Conservation (phyloP, 306 rosid species). For the Fagus crenata region DNA sequence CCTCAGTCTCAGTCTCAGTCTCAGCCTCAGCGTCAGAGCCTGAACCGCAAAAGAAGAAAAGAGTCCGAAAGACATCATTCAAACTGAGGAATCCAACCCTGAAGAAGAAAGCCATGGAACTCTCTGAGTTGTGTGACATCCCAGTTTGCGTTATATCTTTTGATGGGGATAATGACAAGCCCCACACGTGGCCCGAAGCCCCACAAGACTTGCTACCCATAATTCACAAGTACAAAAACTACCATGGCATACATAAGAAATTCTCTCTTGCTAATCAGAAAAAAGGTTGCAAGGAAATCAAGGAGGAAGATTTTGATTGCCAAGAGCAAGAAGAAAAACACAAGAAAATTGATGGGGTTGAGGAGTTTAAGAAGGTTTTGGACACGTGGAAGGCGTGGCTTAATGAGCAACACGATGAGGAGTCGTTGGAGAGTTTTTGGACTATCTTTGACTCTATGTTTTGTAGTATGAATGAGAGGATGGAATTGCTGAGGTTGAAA, state of each 20-base stretch:
- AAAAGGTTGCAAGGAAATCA: neutral
- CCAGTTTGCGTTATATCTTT: slow-evolving; percentile 2
- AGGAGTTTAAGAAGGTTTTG: neutral
- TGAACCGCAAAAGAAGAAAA: neutral
- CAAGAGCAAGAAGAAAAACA: neutral
- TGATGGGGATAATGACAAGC: neutral
- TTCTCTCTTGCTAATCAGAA: neutral
- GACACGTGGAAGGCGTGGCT: slow-evolving; percentile 1
- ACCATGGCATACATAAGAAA: neutral
- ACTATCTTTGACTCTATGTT: neutral
- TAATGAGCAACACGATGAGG: neutral
- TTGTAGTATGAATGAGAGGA: neutral
- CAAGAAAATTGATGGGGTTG: neutral
- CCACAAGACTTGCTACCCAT: neutral
- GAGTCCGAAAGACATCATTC: neutral
- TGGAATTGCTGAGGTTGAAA: neutral
- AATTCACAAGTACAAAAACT: neutral
- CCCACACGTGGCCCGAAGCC: neutral
- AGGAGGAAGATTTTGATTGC: neutral
- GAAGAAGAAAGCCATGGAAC: slow-evolving; percentile 11
- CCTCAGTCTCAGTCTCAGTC: neutral
- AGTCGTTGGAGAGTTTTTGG: neutral
- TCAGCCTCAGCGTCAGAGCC: neutral
- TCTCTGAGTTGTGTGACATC: neutral
- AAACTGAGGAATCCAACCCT: neutral